A percentile compares a stretch with the other conserved stretches of the same genome.
These are phyloP conservation scores for Eucalyptus decipiens DNA, from an alignment of 345 rosid genomes.

Conservation along the genomic window DNA sequence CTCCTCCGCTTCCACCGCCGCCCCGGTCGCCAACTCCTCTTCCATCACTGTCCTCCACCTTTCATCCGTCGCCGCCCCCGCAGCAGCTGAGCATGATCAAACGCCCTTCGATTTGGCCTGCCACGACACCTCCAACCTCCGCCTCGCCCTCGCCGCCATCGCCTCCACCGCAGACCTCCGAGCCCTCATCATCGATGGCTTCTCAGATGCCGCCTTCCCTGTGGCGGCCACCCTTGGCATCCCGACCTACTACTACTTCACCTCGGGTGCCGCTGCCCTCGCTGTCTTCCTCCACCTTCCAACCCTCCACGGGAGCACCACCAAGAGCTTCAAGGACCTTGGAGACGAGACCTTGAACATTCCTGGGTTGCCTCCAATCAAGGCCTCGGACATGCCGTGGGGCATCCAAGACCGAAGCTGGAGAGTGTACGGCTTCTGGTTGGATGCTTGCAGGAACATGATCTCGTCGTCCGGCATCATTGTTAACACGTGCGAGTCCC, in stretches of 20 bases:
- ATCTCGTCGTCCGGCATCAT: not conserved
- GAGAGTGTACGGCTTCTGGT: not conserved
- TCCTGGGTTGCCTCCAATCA: constrained; percentile 10
- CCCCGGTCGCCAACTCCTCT: not conserved
- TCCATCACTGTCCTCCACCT: constrained; percentile 18
- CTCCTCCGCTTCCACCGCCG: not conserved
- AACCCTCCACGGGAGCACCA: not conserved
- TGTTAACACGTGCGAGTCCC: not conserved
- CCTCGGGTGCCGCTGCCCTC: not conserved
- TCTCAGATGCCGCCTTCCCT: not conserved
- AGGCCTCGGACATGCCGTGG: not conserved
- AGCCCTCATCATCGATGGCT: constrained; percentile 17
- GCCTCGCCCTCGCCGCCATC: not conserved
- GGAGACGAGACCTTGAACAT: not conserved
- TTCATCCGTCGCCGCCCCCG: not conserved
- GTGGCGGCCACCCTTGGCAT: constrained; percentile 2
- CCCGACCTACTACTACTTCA: constrained; percentile 16
- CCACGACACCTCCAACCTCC: constrained; percentile 6
- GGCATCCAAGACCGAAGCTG: not conserved
- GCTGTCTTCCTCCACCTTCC: constrained; percentile 5
- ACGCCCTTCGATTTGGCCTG: not conserved
- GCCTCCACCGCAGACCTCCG: not conserved
- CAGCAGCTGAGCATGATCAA: not conserved
- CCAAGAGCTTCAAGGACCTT: constrained; percentile 7
- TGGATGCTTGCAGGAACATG: not conserved